Evolutionary conservation across 2,329 filamentous ascomycete genomes (phyloP), one percentile per base, ranked within the genome.

Genomic region (Amesomyces nigricolor): DNA sequence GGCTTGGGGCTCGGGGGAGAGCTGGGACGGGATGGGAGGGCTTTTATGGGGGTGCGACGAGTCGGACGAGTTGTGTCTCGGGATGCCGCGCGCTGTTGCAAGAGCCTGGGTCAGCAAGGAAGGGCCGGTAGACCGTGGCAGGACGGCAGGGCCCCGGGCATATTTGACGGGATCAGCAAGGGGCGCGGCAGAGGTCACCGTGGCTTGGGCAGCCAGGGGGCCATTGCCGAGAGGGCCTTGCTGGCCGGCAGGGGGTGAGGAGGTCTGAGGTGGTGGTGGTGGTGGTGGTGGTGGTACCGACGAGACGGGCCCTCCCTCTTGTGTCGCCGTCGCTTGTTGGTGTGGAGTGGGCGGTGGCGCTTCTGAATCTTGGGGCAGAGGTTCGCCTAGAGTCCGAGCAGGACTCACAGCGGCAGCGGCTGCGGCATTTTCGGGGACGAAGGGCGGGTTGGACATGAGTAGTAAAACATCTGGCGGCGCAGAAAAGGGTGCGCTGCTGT

Each of bases 21-120:
- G 54, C 52, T 58, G 62, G 43, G 47, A 46, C 44, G 62, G 57
- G 47, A 10, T 49, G 47, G 59, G 56, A 46, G 57, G 65, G 60
- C 29, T 65, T 65, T 59, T 60, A 51, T 58, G 32, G 46, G 56
- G 47, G 50, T 58, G 61, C n/a, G 63, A 47, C 51, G 62, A 60
- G 51, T 63, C 53, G 29, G 61, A 54, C 54, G 66, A 63, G 37
- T 40, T 40, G 17, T 66, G 61, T 51, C 63, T 62, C 48, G 65
- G 68, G 48, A 81, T 79, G 65, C 78, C 79, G 65, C 79, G 78
- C 65, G 79, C 79, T 70, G 78, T 79, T 67, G 79, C 79, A 67
- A 82, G 72, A 66, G 79, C 79, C 70, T 82, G 77, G 58, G 78
- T 76, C 69, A 82, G 73, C 63, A 82, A 68, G 56, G 79, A 82